phyloP scores from a whole-genome alignment of 805 yeast genomes.

The Sugiyamaella smithiae region DNA sequence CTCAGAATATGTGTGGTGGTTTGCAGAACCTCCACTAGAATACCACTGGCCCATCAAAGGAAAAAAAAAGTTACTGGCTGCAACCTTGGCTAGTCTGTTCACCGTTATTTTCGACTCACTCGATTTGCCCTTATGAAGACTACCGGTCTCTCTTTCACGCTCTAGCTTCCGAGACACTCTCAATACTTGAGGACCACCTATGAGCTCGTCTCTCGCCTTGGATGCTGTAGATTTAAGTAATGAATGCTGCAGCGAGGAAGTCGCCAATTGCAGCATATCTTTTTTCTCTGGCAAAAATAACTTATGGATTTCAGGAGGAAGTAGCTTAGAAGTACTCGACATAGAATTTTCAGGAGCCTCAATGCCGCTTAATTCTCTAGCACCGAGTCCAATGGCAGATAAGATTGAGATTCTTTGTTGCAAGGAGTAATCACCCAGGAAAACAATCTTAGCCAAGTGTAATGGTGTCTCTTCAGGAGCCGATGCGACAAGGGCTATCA shows the following conservation, averaged over 20 bases:
- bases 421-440: constrained; percentile 74
- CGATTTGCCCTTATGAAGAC: not conserved
- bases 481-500: constrained; percentile 62
- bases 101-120: not conserved
- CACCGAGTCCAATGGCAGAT: constrained; percentile 65
- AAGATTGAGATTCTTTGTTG: constrained; percentile 72
- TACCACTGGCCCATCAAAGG: constrained; percentile 54
- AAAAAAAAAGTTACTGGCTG: constrained; percentile 47
- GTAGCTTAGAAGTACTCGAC: not conserved
- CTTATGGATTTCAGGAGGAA: constrained; percentile 11
- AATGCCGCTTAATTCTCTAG: constrained; percentile 66
- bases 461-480: constrained; percentile 43
- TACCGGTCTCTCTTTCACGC: constrained; percentile 14
- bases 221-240: constrained; percentile 24
- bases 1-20: constrained; percentile 52
- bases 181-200: constrained; percentile 30
- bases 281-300: constrained; percentile 3
- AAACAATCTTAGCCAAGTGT: constrained; percentile 44
- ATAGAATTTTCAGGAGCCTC: constrained; percentile 43
- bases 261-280: constrained; percentile 30
- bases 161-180: constrained; percentile 30
- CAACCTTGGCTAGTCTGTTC: constrained; percentile 41
- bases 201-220: constrained; percentile 24
- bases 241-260: constrained; percentile 24
- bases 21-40: constrained; percentile 41